Percentiles rank a stretch among this genome's conserved stretches.
phyloP scores from a whole-genome alignment of 768 basidiomycete species.

The Trametes elegans region DNA sequence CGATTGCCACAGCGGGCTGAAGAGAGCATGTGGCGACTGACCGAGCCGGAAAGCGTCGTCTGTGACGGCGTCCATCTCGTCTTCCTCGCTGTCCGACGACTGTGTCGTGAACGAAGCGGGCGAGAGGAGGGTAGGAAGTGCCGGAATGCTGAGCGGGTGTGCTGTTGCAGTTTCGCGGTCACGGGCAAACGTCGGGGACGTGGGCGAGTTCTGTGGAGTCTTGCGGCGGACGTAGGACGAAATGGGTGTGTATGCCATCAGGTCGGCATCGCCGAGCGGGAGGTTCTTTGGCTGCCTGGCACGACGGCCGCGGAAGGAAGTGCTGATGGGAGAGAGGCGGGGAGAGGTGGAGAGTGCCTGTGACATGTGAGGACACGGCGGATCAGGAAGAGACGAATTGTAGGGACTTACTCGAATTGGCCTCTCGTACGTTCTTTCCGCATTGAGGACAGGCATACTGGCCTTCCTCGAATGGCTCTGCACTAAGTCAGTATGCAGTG shows the following conservation, averaged over 20 bases:
- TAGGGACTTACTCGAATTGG: slow-evolving; percentile 26
- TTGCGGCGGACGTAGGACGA: slow-evolving; percentile 78
- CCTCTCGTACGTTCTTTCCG: slow-evolving; percentile 20
- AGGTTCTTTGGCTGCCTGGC: slow-evolving; percentile 25
- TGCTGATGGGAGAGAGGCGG: slow-evolving; percentile 22
- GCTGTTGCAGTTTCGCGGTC: slow-evolving; percentile 32
- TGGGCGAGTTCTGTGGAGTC: slow-evolving; percentile 73
- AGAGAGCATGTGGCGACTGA: slow-evolving; percentile 3
- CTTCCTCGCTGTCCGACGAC: slow-evolving; percentile 31
- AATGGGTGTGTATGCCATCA: slow-evolving; percentile 56
- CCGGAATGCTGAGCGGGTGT: slow-evolving; percentile 62
- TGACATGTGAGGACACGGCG: not conserved
- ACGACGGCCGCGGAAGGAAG: slow-evolving; percentile 22
- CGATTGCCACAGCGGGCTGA: slow-evolving; percentile 18
- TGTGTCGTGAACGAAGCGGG: slow-evolving; percentile 11
- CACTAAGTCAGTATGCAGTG: slow-evolving; percentile 2
- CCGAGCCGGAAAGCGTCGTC: slow-evolving; percentile 10
- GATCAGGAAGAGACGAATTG: not conserved
- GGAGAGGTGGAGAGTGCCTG: slow-evolving; percentile 33
- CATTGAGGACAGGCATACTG: slow-evolving; percentile 29
- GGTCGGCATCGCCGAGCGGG: slow-evolving; percentile 27
- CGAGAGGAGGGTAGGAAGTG: slow-evolving; percentile 46
- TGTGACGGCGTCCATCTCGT: slow-evolving; percentile 22
- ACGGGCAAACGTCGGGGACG: slow-evolving; percentile 59
- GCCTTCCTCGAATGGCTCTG: slow-evolving; percentile 30